Evolutionary conservation across 768 basidiomycete species (phyloP).

Genomic region (Xerocomus spinulosus): DNA sequence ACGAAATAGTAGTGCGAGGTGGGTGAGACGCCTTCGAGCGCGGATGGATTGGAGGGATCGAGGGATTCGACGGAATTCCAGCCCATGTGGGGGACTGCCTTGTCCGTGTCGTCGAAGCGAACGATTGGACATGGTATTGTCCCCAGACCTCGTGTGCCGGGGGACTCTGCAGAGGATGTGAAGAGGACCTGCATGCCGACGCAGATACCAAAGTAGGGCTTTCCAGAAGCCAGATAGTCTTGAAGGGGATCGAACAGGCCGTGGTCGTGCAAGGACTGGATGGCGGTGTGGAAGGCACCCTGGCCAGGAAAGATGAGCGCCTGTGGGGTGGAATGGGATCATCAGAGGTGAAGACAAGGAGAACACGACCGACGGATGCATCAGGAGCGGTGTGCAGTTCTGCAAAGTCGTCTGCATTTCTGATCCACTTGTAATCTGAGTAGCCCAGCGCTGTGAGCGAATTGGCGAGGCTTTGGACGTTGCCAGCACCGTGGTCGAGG

Average conservation of each 20-base stretch:
- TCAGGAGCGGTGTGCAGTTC: conserved; percentile 31
- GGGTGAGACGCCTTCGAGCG: conserved; percentile 45
- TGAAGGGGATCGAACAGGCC: conserved; percentile 78
- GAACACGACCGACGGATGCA: conserved; percentile 59
- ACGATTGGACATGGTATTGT: conserved; percentile 80
- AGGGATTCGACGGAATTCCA: conserved; percentile 81
- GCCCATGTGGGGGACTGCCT: conserved; percentile 96
- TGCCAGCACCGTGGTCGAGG: conserved; percentile 96
- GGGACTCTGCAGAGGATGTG: conserved; percentile 76
- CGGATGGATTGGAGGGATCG: conserved; percentile 35
- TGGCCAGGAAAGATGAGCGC: conserved; percentile 96
- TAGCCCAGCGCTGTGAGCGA: conserved; percentile 81
- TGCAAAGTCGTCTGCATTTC: conserved; percentile 72
- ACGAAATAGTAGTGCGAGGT: conserved; percentile 92
- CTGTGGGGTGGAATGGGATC: conserved; percentile 39
- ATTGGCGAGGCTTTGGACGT: conserved; percentile 91
- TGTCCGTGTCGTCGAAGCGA: conserved; percentile 63
- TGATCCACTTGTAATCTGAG: conserved; percentile 80
- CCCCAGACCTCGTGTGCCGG: conserved; percentile 64
- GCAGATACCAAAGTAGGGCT: conserved; percentile 96
- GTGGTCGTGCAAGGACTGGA: conserved; percentile 64
- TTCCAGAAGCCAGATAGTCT: conserved; percentile 79
- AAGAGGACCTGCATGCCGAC: conserved; percentile 98
- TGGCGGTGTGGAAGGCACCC: conserved; percentile 87
- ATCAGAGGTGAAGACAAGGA: conserved; percentile 5